phyloP scores from a whole-genome alignment of 371 early-diverging fungal species.

The Apophysomyces sp. region DNA sequence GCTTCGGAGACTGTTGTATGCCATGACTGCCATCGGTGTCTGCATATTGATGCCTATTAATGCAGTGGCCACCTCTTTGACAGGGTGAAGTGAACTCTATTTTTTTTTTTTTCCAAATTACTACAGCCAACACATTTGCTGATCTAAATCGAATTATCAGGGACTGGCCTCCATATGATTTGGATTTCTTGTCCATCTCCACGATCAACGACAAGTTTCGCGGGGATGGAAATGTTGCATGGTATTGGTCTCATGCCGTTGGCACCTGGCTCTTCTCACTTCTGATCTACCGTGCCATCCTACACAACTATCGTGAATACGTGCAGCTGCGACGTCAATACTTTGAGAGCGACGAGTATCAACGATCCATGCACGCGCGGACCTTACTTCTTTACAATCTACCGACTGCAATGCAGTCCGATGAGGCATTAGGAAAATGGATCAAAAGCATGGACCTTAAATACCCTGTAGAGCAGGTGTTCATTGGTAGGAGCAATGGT shows the following conservation, averaged over 20 bases:
- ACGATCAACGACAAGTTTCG: slow-evolving; percentile 37
- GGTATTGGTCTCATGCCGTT: slow-evolving; percentile 63
- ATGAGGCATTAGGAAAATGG: slow-evolving; percentile 53
- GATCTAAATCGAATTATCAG: too few relatives aligned
- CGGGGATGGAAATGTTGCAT: slow-evolving; percentile 27
- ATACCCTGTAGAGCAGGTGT: slow-evolving; percentile 56
- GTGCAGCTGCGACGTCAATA: slow-evolving; percentile 53
- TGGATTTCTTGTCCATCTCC: slow-evolving; percentile 37
- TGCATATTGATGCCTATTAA: slow-evolving; percentile 65
- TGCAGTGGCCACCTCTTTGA: slow-evolving; percentile 53
- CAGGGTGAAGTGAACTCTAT: slow-evolving; percentile 53
- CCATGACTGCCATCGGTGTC: slow-evolving; percentile 60
- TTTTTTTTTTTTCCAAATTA: too few relatives aligned
- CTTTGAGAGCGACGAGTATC: slow-evolving; percentile 63
- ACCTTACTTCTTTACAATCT: slow-evolving; percentile 74
- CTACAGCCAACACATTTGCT: too few relatives aligned
- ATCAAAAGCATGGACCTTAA: slow-evolving; percentile 44
- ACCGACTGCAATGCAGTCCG: slow-evolving; percentile 59
- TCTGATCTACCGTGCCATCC: slow-evolving; percentile 47
- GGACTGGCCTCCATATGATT: slow-evolving; percentile 35
- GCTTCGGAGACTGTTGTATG: slow-evolving; percentile 56
- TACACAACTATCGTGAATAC: slow-evolving; percentile 52
- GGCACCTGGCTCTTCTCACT: slow-evolving; percentile 59
- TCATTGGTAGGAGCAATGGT: slow-evolving; percentile 70
- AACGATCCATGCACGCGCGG: slow-evolving; percentile 59